Evolutionary conservation across 345 rosid genomes (phyloP).

Genomic region (Microthlaspi erraticum): DNA sequence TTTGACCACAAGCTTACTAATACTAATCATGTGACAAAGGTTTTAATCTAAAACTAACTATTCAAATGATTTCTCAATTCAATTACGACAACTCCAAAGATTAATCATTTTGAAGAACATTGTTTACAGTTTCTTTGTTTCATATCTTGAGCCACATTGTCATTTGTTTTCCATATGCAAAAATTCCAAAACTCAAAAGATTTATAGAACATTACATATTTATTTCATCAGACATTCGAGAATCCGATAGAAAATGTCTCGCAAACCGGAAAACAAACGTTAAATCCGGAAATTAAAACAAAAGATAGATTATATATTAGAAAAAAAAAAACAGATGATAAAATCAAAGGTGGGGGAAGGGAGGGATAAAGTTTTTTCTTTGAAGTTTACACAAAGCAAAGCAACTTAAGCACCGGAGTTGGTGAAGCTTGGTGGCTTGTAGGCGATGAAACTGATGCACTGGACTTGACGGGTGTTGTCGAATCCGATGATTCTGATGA

Average conservation of each 20-base stretch:
- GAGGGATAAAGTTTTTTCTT: conserved; percentile 9
- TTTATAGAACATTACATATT: conserved; percentile 38
- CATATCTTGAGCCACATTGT: conserved; percentile 16
- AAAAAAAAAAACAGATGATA: conserved; percentile 21
- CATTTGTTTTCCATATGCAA: background rate
- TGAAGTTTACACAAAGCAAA: conserved; percentile 43
- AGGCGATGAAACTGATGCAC: conserved; percentile 52
- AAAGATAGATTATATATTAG: background rate
- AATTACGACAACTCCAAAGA: background rate
- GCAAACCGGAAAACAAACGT: conserved; percentile 41
- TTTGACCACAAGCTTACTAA: conserved; percentile 2
- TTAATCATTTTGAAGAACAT: background rate
- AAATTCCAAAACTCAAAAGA: conserved; percentile 1
- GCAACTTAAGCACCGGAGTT: conserved; percentile 18
- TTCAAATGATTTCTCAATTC: background rate
- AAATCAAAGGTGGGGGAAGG: conserved; percentile 30
- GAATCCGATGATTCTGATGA: conserved; percentile 56
- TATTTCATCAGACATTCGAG: conserved; percentile 41
- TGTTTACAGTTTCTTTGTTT: background rate
- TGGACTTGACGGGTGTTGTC: conserved; percentile 56
- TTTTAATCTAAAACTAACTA: background rate
- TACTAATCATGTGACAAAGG: conserved; percentile 11
- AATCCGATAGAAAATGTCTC: conserved; percentile 42
- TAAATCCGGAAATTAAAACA: conserved; percentile 41
- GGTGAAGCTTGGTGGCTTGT: conserved; percentile 48